Evolutionary conservation across 176 grass and related monocot genomes (phyloP).

Genomic region (Poa annua): DNA sequence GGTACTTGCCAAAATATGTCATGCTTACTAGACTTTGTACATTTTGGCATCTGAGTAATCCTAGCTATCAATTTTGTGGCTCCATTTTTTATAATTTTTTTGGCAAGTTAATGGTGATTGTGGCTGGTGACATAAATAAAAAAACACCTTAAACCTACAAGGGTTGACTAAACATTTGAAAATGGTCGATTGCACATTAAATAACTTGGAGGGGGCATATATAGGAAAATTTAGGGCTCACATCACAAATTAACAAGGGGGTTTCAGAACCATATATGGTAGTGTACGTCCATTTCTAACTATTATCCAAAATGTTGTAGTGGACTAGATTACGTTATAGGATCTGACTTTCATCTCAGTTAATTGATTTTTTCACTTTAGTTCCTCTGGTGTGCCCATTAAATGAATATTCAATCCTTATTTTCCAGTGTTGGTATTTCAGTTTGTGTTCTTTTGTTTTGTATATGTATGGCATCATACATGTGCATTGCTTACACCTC

Average conservation of each 20-base stretch:
- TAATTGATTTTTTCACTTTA: background rate
- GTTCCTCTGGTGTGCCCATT: background rate
- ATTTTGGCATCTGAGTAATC: constrained; percentile 14
- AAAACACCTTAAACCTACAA: background rate
- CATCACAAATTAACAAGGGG: too few species aligned
- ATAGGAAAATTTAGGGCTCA: too few species aligned
- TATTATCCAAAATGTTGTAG: background rate
- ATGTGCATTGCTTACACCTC: background rate
- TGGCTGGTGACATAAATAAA: constrained; percentile 9
- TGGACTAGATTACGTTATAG: background rate
- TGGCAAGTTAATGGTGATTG: too few species aligned
- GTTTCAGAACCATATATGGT: too few species aligned
- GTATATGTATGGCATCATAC: background rate
- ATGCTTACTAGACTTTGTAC: too few species aligned
- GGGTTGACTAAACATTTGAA: too few species aligned
- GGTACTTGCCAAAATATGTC: background rate
- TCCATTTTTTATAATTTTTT: too few species aligned
- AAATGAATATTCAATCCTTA: background rate
- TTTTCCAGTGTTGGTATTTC: constrained; percentile 8
- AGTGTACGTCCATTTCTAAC: background rate
- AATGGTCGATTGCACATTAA: too few species aligned
- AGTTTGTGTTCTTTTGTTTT: background rate
- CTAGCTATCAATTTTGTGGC: background rate
- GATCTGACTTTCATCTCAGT: background rate
- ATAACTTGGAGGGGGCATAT: too few species aligned